Base-by-base conservation (phyloP, 768 basidiomycete genomes). In the Gloeophyllum trabeum region DNA sequence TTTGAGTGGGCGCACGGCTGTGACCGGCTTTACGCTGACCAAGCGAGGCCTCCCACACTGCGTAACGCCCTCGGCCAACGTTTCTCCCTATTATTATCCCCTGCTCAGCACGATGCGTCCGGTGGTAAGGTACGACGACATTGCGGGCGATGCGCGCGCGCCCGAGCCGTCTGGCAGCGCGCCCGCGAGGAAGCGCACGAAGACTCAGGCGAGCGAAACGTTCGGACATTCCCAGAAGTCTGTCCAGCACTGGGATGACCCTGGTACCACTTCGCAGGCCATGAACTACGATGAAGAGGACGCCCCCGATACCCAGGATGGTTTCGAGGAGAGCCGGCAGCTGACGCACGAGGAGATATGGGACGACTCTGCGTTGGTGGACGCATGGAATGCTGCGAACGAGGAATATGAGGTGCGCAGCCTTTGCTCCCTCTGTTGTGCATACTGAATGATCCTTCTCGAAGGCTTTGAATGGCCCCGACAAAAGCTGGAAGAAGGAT, bases 331-430 rank as follows among this genome's bases (percentile, higher is more conserved):
- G 51, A 77, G 79, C 48, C 68, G 79, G 21, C 67, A 76, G 42
- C 66, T 87, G 44, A 75, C 79, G 6, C 70, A 80, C 24, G 72
- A 78, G 38, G 86, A 90, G 52, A 77, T 87, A 26, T 90, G 87
- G 87, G 87, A 90, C 48, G 87, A 90, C 55, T 81, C 82, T 25
- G 83, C 81, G 3, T 70, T 90, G 48, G 73, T 90, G 35, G 70
- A 82, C 41, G 87, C 87, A 16, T 89, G 87, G 87, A 72, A 89
- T 55, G 79, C 86, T 45, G 87, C 87, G 14, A 76, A 70, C 48
- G 83, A 83, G 44, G 87, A 90, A 55, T 90, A 88, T 50, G 70
- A 83, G 62, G 77, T 76, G 48, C 37, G 60, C 58, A 13, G 38
- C 1, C 10, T 41, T 20, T 44, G 12, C 40, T 4, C 2, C 18